Base-by-base conservation (phyloP, 2,329 filamentous ascomycete genomes). In the Phaeoacremonium minimum region DNA sequence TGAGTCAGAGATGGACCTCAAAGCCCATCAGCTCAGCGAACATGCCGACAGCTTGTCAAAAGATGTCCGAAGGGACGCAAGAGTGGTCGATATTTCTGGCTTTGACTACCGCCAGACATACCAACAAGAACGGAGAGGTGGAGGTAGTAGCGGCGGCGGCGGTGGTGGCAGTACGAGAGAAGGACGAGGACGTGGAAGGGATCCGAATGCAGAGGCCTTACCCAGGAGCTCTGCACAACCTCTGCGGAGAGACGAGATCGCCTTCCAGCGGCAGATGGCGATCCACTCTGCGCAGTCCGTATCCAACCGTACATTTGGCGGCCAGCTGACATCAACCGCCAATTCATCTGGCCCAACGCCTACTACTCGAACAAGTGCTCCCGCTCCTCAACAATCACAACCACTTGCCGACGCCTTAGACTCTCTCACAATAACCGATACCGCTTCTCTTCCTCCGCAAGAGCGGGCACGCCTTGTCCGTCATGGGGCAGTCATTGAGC, bases 1-100 rank as follows among this genome's bases (percentile, higher is more conserved):
- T 49, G 87, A 88, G 37, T 90, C 89, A 0, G 87, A 96, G 53
- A 82, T 98, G 71, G 93, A 98, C 52, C 66, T 98, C 32, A 95
- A 97, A 58, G 93, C 85, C 4, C 93, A 98, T 62, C 87, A 95
- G 57, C 64, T 98, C 8, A 83, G 85, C 49, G 77, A 83, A 36
- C 93, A 98, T 55, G 87, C 83, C 0, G 80, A 82, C 48, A 78
- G 83, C 0, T 59, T 94, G 16, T 87, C 88, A 7, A 96, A 95
- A 52, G 85, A 91, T 47, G 81, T 85, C 3, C 73, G 89, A 38
- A 75, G 88, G 51, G 91, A 96, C 57, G 87, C 88, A 5, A 77
- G 90, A 34, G 66, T 84, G 16, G 90, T 98, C 6, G 87, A 97
- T 55, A 82, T 98, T 46, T 87, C 89, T 1, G 76, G 77, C 15